Percentiles rank a stretch among this genome's conserved stretches.
These are phyloP conservation scores for Ambrosiella beaveri DNA, from an alignment of 2,329 filamentous ascomycete genomes.

Conservation along the genomic window DNA sequence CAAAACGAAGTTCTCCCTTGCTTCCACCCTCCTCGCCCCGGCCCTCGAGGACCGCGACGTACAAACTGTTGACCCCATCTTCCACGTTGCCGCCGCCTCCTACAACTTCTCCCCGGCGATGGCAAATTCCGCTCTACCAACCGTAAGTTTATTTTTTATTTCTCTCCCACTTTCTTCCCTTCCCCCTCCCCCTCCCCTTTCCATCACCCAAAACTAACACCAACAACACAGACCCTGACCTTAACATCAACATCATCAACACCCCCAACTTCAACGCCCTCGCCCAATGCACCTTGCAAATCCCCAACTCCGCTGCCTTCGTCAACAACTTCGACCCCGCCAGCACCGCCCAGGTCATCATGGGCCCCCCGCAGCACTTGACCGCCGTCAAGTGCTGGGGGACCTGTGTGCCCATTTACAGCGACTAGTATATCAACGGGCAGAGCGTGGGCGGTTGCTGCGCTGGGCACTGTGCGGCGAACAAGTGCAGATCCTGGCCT, in stretches of 20 bases:
- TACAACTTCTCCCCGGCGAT: constrained; percentile 27
- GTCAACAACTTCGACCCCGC: constrained; percentile 17
- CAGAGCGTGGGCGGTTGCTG: constrained; percentile 25
- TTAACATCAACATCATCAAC: constrained; percentile 25
- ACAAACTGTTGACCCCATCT: constrained; percentile 26
- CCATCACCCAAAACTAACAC: constrained; percentile 1
- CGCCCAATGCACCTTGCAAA: constrained; percentile 27
- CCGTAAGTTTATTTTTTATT: constrained; percentile 19
- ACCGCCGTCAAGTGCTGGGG: constrained; percentile 26
- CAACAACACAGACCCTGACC: constrained; percentile 20
- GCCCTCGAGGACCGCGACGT: constrained; percentile 15
- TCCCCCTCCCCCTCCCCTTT: background rate
- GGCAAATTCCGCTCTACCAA: constrained; percentile 21
- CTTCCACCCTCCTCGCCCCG: constrained; percentile 6
- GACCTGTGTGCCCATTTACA: constrained; percentile 25
- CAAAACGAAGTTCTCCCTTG: constrained; percentile 12
- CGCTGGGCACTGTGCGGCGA: constrained; percentile 26
- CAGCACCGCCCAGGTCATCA: constrained; percentile 24
- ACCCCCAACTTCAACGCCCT: constrained; percentile 27
- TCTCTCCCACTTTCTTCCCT: background rate
- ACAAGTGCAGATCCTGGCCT: constrained; percentile 23
- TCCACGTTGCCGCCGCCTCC: constrained; percentile 25
- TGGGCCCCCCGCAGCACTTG: constrained; percentile 29
- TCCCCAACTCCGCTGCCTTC: constrained; percentile 16
- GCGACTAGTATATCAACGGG: constrained; percentile 23